Base-by-base conservation (phyloP, 208 protist species). In the Endotrypanum monterogeii region DNA sequence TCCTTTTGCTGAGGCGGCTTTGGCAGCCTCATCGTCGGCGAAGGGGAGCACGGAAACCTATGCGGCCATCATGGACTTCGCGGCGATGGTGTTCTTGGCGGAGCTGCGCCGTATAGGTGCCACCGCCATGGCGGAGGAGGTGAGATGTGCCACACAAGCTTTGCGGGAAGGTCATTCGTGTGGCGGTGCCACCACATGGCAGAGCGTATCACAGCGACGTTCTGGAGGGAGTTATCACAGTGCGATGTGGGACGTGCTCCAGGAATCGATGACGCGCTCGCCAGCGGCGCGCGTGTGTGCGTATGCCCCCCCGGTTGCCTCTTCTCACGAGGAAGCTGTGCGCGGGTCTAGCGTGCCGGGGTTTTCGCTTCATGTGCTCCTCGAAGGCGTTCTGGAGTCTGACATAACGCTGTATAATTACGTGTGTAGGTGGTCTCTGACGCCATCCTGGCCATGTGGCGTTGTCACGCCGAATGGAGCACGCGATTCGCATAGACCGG, bases 21-120 rank as follows among this genome's bases (percentile, higher is more conserved):
- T 39, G 44, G 54, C 63, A 23, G 41, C 62, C 4, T 32, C 61
- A 25, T 62, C 62, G 3, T 73, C 65, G 18, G 35, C 25, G 46
- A 50, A 25, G 20, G 48, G 35, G 50, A 41, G 41, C 6, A 48
- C 18, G 6, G 14, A 48, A 2, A 44, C 71, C 16, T 83, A 83
- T 62, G 56, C 46, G 1, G 71, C 66, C 9, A 52, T 74, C n/a
- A 74, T 78, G 71, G 72, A 74, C 54, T 30, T 74, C 0, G 67
- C 73, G 9, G 79, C 68, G 32, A 58, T 54, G n/a, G 46, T 79
- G 37, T 6, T 79, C 3, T 12, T 66, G 0, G 23, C 50, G 14
- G 73, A 79, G 74, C 35, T 79, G 70, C 75, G 72, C 4, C 73
- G 62, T 28, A 16, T 55, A 16, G 61, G 63, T 55, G 60, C 25